phyloP scores from a whole-genome alignment of 176 grass and related monocot genomes.

The Areca catechu region DNA sequence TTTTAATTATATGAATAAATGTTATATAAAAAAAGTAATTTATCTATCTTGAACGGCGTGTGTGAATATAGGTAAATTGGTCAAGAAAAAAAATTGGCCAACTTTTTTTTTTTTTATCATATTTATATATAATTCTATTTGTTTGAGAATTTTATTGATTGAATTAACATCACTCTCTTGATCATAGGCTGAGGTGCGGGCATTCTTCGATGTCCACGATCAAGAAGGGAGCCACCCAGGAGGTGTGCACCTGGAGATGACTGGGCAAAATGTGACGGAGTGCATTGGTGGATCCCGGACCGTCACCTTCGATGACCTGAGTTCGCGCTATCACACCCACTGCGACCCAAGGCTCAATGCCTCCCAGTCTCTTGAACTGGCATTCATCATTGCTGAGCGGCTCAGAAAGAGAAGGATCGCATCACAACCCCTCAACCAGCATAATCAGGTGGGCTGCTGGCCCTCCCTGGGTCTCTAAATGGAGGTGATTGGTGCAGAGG shows the following conservation, averaged over 20 bases:
- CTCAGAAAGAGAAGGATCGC: conserved; percentile 65
- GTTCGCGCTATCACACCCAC: conserved; percentile 49
- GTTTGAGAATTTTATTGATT: too few relatives aligned
- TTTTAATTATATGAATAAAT: too few relatives aligned
- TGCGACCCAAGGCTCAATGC: conserved; percentile 81
- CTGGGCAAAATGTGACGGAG: conserved; percentile 74
- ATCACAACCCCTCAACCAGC: conserved; percentile 24
- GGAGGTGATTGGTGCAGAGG: neutral
- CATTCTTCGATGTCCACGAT: conserved; percentile 71
- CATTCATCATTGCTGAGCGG: conserved; percentile 60
- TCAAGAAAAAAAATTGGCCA: too few relatives aligned
- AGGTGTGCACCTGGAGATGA: conserved; percentile 81
- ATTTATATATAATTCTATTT: too few relatives aligned
- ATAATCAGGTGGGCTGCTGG: conserved; percentile 18
- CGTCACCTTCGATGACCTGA: conserved; percentile 55
- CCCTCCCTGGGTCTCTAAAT: conserved; percentile 36
- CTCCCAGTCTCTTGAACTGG: conserved; percentile 81
- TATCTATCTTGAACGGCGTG: too few relatives aligned
- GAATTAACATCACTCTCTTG: neutral
- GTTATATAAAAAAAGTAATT: too few relatives aligned
- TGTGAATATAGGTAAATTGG: too few relatives aligned
- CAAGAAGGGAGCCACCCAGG: conserved; percentile 80
- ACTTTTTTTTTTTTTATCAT: too few relatives aligned
- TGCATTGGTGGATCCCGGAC: conserved; percentile 66
- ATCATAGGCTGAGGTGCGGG: conserved; percentile 65